Evolutionary conservation across 2,329 filamentous ascomycete genomes (phyloP), one percentile per base, ranked within the genome.

Genomic region (Colletotrichum sp.): DNA sequence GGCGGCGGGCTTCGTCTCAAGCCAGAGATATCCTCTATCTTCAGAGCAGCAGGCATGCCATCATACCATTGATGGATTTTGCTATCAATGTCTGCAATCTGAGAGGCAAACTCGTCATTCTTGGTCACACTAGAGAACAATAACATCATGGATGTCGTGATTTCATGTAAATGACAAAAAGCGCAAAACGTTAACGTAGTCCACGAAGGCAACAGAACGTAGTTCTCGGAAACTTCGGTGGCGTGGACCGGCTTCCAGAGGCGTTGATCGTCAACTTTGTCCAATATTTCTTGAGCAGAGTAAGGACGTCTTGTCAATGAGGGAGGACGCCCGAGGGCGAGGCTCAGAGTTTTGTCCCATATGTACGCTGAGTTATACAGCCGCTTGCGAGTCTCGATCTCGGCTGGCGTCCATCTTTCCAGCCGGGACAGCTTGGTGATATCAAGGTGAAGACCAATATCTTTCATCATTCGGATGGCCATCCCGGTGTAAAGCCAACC

Each of bases 401-500:
- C 78, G n/a, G 77, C 70, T 3, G 79, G 72, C 0, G 78, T 79
- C 78, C 75, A 79, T 22, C 69, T 48, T 22, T 79, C 74, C 2
- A 79, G 28, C 7, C 64, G 22, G 6, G 78, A 74, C 5, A 79
- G 63, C 27, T 65, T 68, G 2, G 74, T 66, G 5, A 74, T 78
- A 25, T 79, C 77, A 2, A 79, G 75, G 44, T 79, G 78, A n/a
- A 79, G 75, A 5, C 78, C 78, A 16, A 79, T 74, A 12, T 79
- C 78, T 8, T 70, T 74, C 74, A 79, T 79, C 78, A 79, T 79
- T 2, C 78, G 66, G 25, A 78, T 71, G 7, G 78, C 78, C 78
- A 79, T 79, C 1, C 78, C 78, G 1, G 78, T 79, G 60, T 77
- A 79, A 2, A 79, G 74, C 78, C 78, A 79, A 1, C 78, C 78